Base-by-base conservation (phyloP, 768 basidiomycete species). In the Gloeopeniophorella convolvens region DNA sequence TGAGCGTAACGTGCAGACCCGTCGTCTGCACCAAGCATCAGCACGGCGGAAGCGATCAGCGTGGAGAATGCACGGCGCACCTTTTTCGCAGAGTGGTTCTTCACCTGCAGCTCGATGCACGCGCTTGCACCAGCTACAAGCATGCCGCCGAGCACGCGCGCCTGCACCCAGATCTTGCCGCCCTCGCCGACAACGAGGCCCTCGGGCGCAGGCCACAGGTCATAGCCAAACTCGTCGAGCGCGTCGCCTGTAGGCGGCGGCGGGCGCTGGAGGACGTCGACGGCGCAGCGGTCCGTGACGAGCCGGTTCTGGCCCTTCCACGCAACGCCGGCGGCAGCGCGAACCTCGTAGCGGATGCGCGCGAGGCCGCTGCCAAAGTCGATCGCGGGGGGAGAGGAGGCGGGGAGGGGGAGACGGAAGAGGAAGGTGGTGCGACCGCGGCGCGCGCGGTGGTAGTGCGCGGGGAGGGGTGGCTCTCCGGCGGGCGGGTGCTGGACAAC, bases 41-140 rank as follows among this genome's bases (percentile, higher is more conserved):
- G 32, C 45, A 8, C 28, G 31, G 43, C 12, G 35, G 32, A 46
- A 11, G 37, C 11, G 31, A 44, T 57, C 5, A 49, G 27, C 45
- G 27, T 36, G 42, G 34, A 37, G 43, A 30, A 47, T 23, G 46
- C 35, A 31, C 27, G 20, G 59, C 65, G 51, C 40, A 86, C 89
- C 82, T 84, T 89, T 68, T 85, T 87, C 43, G 70, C 68, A 1
- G 88, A 85, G 62, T 89, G 83, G 59, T 92, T 92, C 72, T 82
- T 89, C 41, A 91, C 82, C 55, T 83, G 79, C 45, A 92, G 66
- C 59, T 89, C 83, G 35, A 91, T 71, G 61, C 82, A 85, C 15
- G 76, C 82, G 52, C 76, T 78, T 60, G 81, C 78, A 8, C 89
- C 89, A 26, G 83, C 77, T 7, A 88, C 72, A 15, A 83, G 60